Evolutionary conservation across 768 basidiomycete genomes (phyloP), one percentile per base, ranked within the genome.

Genomic region (Panellus pusillus): DNA sequence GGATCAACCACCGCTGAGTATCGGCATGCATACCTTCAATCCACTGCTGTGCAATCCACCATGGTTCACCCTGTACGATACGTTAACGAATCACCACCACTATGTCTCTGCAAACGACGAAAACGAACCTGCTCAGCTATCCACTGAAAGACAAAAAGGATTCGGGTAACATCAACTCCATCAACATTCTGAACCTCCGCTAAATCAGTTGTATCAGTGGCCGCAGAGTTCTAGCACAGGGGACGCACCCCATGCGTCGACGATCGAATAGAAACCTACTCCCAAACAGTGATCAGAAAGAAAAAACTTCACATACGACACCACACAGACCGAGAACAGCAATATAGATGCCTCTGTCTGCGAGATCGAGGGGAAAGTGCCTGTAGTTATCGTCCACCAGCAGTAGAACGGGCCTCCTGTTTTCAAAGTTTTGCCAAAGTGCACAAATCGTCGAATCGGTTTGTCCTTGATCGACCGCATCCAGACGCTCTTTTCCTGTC

Each of bases 131-230:
- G n/a, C 11, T 17, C 7, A 18, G 24, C 8, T 6, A 12, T 37
- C 53, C 53, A 54, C n/a, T 44, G 53, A 36, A 54, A 54, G 3
- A 35, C 53, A 20, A 54, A 54, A 17, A 47, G 47, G 13, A 35
- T 43, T 6, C 53, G 46, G 9, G 47, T 40, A 14, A 48, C 46
- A 8, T 29, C 4, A 1, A 31, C 18, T 6, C 31, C 40, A 7
- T 41, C 13, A 28, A 54, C n/a, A 14, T 9, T 2, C 13, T 38
- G 32, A 0, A 14, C 37, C 20, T 54, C 53, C 7, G 53, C 53
- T 54, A 17, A 28, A 17, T 4, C 5, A 38, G 11, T 27, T 12
- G 40, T 12, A 1, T 13, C 29, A 6, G 9, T 17, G 8, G 4
- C 6, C 13, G 31, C 31, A 13, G 31, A 6, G 3, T 27, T 20